These are phyloP conservation scores for Kwoniella sp. DNA, from an alignment of 768 basidiomycete species.

Conservation along the genomic window DNA sequence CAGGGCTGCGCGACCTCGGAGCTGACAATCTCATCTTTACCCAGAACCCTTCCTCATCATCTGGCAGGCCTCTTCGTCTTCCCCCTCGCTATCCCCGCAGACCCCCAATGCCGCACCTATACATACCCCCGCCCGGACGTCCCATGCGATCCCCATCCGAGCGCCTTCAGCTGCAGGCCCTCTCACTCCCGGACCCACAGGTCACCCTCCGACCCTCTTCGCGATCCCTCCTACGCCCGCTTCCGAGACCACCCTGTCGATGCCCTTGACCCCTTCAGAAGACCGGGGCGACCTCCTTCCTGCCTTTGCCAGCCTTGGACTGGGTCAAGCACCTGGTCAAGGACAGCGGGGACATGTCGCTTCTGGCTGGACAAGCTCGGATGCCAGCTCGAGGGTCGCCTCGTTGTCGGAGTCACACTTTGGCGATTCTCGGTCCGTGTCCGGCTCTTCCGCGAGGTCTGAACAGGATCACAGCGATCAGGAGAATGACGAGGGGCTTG, in stretches of 20 bases:
- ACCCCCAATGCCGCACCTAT: slow-evolving; percentile 4
- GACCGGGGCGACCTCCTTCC: slow-evolving; percentile 1
- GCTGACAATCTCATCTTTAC: neutral
- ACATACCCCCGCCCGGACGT: slow-evolving; percentile 28
- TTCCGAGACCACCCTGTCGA: neutral
- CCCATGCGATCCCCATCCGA: slow-evolving; percentile 44
- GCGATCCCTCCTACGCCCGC: slow-evolving; percentile 45
- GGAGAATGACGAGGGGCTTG: neutral
- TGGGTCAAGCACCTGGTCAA: slow-evolving; percentile 1
- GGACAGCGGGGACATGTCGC: neutral
- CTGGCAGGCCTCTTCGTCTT: slow-evolving; percentile 41
- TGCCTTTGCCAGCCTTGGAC: slow-evolving; percentile 5
- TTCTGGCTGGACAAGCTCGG: slow-evolving; percentile 16
- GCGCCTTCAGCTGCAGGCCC: slow-evolving; percentile 45
- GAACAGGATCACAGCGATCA: neutral
- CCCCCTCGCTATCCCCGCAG: slow-evolving; percentile 11
- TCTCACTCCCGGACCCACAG: slow-evolving; percentile 32
- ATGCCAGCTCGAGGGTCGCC: slow-evolving; percentile 4
- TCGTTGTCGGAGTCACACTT: neutral
- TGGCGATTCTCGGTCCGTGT: slow-evolving; percentile 1
- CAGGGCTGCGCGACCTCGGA: too few relatives aligned
- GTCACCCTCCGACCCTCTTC: slow-evolving; percentile 21
- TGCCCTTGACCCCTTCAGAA: neutral
- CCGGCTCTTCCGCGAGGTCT: neutral
- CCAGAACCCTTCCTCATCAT: slow-evolving; percentile 44